These are phyloP conservation scores for Albifimbria verrucaria DNA, from an alignment of 2,329 filamentous ascomycete species.

Conservation along the genomic window DNA sequence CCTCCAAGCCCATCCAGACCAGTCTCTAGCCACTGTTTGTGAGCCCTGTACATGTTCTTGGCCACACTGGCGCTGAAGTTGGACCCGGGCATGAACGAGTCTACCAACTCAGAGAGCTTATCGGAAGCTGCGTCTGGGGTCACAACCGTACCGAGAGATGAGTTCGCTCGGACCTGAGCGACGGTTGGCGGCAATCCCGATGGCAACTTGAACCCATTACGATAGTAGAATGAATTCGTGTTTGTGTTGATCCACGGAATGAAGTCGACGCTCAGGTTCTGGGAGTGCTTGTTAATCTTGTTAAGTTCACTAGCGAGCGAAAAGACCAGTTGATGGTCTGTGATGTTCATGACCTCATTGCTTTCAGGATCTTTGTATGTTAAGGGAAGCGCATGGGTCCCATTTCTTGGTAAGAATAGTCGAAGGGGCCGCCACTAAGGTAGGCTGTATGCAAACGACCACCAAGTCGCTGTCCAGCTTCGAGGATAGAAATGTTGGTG, in stretches of 20 bases:
- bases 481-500: conserved; percentile 58
- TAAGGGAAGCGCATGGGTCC: conserved; percentile 64
- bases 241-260: conserved; percentile 59
- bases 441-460: conserved; percentile 64
- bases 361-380: conserved; percentile 45
- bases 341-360: conserved; percentile 57
- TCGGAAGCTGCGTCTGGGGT: conserved; percentile 26
- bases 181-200: conserved; percentile 51
- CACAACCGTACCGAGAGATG: conserved; percentile 39
- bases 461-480: conserved; percentile 58
- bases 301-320: conserved; percentile 60
- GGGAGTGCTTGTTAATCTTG: conserved; percentile 49
- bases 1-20: conserved; percentile 43
- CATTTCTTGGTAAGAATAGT: conserved; percentile 67
- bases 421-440: conserved; percentile 52
- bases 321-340: conserved; percentile 63
- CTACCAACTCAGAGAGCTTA: conserved; percentile 32
- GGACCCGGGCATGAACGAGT: conserved; percentile 28
- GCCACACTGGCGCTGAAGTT: conserved; percentile 34
- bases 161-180: conserved; percentile 35
- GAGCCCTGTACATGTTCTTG: conserved; percentile 40
- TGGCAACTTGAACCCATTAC: conserved; percentile 42
- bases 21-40: conserved; percentile 30
- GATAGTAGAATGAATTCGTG: conserved; percentile 50
- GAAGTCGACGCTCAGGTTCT: conserved; percentile 52